These are phyloP conservation scores for Gymnopilus junonius DNA, from an alignment of 768 basidiomycete genomes.

Conservation along the genomic window DNA sequence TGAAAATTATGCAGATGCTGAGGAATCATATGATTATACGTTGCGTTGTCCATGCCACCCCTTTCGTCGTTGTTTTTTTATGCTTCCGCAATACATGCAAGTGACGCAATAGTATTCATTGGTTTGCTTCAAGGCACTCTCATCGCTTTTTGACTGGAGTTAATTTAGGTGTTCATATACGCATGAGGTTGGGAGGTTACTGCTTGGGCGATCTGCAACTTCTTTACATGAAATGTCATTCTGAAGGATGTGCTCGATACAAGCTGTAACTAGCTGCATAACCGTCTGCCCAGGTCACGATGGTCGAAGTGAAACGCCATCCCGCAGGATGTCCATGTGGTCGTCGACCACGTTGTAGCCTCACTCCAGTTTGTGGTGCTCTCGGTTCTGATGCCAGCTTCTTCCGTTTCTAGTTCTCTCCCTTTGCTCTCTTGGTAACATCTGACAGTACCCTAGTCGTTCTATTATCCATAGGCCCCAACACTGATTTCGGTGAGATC, in stretches of 20 bases:
- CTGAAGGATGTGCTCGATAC: too few species aligned
- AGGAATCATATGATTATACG: constrained; percentile 6
- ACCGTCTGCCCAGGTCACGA: too few species aligned
- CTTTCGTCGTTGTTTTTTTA: not conserved
- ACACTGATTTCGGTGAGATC: constrained; percentile 7
- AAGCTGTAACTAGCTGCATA: too few species aligned
- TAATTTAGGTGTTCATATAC: too few species aligned
- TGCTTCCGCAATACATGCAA: constrained; percentile 4
- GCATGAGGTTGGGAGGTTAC: not conserved
- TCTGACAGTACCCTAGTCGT: not conserved
- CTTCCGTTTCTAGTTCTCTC: not conserved
- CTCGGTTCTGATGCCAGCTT: not conserved
- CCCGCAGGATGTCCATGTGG: not conserved
- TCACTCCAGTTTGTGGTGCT: not conserved
- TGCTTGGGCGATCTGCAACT: too few species aligned
- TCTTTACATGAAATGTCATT: too few species aligned
- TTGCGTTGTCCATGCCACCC: constrained; percentile 4
- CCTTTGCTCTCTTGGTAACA: not conserved
- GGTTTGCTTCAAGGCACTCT: not conserved
- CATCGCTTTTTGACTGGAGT: too few species aligned
- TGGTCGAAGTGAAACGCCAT: not conserved
- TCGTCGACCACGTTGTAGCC: constrained; percentile 9
- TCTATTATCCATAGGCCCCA: not conserved
- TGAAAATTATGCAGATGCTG: constrained; percentile 2
- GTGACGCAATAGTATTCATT: constrained; percentile 3